Conservation (phyloP, 768 basidiomycete genomes). For the Rhizopogon roseolus region DNA sequence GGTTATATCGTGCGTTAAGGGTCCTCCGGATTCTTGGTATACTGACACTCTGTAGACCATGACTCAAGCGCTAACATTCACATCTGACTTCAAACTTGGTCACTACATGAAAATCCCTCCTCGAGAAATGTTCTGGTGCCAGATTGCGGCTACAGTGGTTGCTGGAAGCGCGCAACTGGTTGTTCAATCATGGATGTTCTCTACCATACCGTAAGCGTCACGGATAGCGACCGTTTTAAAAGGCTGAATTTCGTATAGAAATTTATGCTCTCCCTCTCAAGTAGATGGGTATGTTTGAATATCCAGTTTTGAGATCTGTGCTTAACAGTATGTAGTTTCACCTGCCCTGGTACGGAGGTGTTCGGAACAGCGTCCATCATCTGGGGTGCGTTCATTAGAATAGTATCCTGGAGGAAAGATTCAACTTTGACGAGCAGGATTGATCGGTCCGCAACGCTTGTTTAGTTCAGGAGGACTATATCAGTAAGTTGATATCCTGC, state of each 20-base stretch:
- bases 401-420: neutral
- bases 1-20: conserved; percentile 51
- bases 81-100: conserved; percentile 75
- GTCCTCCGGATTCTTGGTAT: conserved; percentile 10
- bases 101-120: conserved; percentile 65
- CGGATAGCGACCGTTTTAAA: neutral
- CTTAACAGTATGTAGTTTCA: conserved; percentile 29
- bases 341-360: conserved; percentile 49
- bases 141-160: conserved; percentile 61
- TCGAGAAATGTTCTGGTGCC: conserved; percentile 65
- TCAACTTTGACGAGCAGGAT: conserved; percentile 38
- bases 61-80: conserved; percentile 55
- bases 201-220: conserved; percentile 44
- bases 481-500: conserved; percentile 36
- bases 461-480: conserved; percentile 57
- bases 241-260: conserved; percentile 23
- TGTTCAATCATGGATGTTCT: conserved; percentile 73
- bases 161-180: conserved; percentile 72
- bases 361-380: conserved; percentile 55
- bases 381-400: conserved; percentile 23
- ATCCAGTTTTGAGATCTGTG: neutral
- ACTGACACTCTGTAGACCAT: conserved; percentile 17
- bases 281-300: conserved; percentile 26
- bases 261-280: conserved; percentile 43
- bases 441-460: conserved; percentile 57